Conservation (phyloP, 371 early-diverging fungal species). For the Lichtheimia corymbifera region DNA sequence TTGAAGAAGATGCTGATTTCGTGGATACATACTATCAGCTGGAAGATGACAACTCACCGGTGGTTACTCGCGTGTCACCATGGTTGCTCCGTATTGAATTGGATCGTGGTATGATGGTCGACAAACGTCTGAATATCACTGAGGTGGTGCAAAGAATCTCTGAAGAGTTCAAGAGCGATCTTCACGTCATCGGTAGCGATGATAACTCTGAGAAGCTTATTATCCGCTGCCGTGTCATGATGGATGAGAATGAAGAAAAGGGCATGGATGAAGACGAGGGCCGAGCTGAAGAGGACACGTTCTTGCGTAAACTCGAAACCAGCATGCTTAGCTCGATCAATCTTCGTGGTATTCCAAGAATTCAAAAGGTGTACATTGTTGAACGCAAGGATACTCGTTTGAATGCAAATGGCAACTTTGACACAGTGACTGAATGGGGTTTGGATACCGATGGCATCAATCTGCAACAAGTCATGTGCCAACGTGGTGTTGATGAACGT, state of each 20-base stretch:
- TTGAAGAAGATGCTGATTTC: slow-evolving; percentile 94
- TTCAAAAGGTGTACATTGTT: slow-evolving; percentile 91
- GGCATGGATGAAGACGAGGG: slow-evolving; percentile 67
- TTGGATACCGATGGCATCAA: slow-evolving; percentile 99
- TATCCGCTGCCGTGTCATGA: slow-evolving; percentile 89
- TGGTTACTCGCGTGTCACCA: slow-evolving; percentile 73
- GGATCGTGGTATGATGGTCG: slow-evolving; percentile 85
- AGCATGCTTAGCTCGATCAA: slow-evolving; percentile 86
- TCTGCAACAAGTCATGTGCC: slow-evolving; percentile 85
- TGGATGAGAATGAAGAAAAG: slow-evolving; percentile 60
- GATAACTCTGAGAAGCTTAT: slow-evolving; percentile 92
- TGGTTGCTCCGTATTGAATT: slow-evolving; percentile 97
- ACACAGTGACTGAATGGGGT: slow-evolving; percentile 75
- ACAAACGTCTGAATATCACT: slow-evolving; percentile 89
- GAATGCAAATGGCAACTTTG: slow-evolving; percentile 67
- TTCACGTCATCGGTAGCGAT: slow-evolving; percentile 87
- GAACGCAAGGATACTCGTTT: slow-evolving; percentile 69
- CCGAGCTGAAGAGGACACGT: slow-evolving; percentile 84
- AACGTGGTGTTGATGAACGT: slow-evolving; percentile 80
- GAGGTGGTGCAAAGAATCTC: slow-evolving; percentile 74
- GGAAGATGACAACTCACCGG: slow-evolving; percentile 71
- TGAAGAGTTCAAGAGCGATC: slow-evolving; percentile 73
- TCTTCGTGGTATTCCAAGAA: slow-evolving; percentile 90
- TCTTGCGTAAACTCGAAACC: slow-evolving; percentile 83
- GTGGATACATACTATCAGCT: slow-evolving; percentile 90